Evolutionary conservation across 2,329 filamentous ascomycete species (phyloP), one percentile per base, ranked within the genome.

Genomic region (Calonectria multiphialidica): DNA sequence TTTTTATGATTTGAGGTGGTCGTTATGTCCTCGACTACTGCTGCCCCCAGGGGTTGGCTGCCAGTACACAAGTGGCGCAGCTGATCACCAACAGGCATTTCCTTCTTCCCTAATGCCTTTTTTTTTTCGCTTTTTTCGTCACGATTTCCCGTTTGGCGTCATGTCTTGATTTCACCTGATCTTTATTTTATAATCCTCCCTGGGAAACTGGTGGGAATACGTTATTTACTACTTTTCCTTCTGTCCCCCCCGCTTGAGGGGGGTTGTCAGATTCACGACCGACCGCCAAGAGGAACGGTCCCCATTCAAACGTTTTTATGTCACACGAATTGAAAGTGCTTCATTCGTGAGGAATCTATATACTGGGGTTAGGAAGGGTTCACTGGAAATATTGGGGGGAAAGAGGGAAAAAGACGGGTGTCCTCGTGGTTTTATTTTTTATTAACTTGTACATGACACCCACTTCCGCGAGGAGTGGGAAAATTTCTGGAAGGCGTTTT

Each of bases 301-400:
- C 61, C 75, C 76, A 59, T 76, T 78, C 77, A 79, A 62, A 45
- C 77, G 78, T 79, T 79, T 78, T 78, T 76, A 77, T 70, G 74
- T 68, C 65, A 71, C 70, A 74, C 75, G 78, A 71, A 79, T 79
- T 73, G 78, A 79, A 79, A 79, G 78, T 77, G 78, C 78, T 79
- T 79, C 78, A 63, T 76, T 73, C 78, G 78, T 71, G 77, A 63
- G 71, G 66, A 66, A 72, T 77, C 66, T 74, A 78, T 74, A 78
- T 49, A 78, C 69, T 76, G 71, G 77, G 53, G 72, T 72, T 55
- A 42, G 68, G 72, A 76, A 66, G 68, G 69, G 69, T 69, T 73
- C 45, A 57, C 66, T 73, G 74, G 68, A 68, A 62, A 62, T 62
- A 61, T 7, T 50, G 65, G 45, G 23, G 21, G n/a, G 69, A 70